Evolutionary conservation across 73 alveolate genomes (phyloP), one percentile per base, ranked within the genome.

Genomic region (Tetrahymena borealis): DNA sequence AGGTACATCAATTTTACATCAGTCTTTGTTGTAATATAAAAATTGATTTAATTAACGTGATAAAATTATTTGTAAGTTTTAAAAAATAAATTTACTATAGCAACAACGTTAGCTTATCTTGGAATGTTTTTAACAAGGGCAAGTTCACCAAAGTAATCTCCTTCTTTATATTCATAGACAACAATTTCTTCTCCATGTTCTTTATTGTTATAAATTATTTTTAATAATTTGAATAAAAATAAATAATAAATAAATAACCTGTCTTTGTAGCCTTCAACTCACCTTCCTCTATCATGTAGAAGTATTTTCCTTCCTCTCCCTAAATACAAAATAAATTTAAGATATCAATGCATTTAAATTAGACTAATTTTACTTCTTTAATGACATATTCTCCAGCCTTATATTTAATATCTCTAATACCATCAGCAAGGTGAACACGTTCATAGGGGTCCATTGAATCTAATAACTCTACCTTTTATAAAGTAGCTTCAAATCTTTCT

Each of bases 101-200:
- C 99, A 31, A 96, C 92, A 38, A 98, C 97, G 94, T 96, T 98
- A 31, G 99, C 99, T 32, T 98, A 98, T 95, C 99, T 95, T 8
- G 99, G 99, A 79, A 97, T 98, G 90, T 97, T 97, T 91, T 97
- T 97, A 24, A 98, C 92, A 15, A 98, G 95, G 39, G 99, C 99
- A 37, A 98, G 93, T 96, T 98, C 99, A 39, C 99, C 99, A 42
- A 98, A 98, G 94, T 97, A 98, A 79, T 97, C 99, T 12, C 99
- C 99, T 35, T 91, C 96, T 33, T 91, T 91, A 93, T 98, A 98
- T 40, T 94, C 96, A 94, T 96, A 95, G 32, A 97, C 98, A 90
- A 94, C 93, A 28, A 95, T 96, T 77, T 97, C 98, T 7, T 98
- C 96, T 40, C 97, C 93, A 20, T 99, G 91, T 90, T 93, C 39